Evolutionary conservation across 306 rosid genomes (phyloP).

Genomic region (Trifolium repens): DNA sequence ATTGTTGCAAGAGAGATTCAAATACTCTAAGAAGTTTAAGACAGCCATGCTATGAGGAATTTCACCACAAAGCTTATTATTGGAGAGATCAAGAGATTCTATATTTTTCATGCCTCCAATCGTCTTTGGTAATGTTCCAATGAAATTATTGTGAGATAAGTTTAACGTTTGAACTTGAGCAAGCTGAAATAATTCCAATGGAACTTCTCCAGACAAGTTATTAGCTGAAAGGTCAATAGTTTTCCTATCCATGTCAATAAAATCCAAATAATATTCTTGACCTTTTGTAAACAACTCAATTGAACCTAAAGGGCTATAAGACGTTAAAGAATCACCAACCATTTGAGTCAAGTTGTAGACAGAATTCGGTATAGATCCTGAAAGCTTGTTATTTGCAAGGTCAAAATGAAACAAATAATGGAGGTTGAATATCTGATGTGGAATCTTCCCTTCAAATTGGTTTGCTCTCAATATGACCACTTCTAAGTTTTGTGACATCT

Average conservation of each 20-base stretch:
- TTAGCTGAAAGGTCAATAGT: constrained; percentile 10
- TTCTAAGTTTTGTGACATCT: not conserved
- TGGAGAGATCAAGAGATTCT: not conserved
- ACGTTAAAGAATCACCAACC: no score
- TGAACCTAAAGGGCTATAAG: no score
- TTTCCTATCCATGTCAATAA: accelerated
- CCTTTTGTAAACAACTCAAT: constrained; percentile 1
- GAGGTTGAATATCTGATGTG: not conserved
- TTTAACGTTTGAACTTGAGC: not conserved
- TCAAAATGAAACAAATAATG: not conserved
- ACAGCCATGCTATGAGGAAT: not conserved
- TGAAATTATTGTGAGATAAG: constrained; percentile 4
- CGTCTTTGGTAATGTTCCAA: not conserved
- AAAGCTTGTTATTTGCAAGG: constrained; percentile 26
- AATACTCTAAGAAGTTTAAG: not conserved
- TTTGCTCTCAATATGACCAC: not conserved
- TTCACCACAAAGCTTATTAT: not conserved
- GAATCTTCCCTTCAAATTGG: not conserved
- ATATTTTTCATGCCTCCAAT: not conserved
- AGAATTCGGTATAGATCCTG: not conserved
- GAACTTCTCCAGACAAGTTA: not conserved
- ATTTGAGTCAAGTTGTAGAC: not conserved
- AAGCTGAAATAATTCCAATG: constrained; percentile 1
- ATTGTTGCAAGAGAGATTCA: not conserved
- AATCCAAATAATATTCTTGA: not conserved